These are phyloP conservation scores for Pichia rugopelliculosa DNA, from an alignment of 805 yeast genomes.

Conservation along the genomic window DNA sequence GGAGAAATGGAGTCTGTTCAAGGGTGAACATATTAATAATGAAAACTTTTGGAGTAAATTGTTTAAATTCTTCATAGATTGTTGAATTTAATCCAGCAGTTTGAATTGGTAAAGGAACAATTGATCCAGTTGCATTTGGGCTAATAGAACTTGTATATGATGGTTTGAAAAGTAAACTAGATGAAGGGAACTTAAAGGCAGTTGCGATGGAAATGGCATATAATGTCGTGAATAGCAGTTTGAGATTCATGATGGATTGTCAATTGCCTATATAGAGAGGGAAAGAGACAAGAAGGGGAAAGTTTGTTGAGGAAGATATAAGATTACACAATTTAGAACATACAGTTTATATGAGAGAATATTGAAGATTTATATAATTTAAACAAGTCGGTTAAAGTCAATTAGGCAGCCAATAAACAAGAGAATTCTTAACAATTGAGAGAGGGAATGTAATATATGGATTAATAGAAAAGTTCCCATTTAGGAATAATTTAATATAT, in stretches of 20 bases:
- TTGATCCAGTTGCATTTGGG: slow-evolving; percentile 10
- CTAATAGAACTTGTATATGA: slow-evolving; percentile 1
- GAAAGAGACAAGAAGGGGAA: neutral
- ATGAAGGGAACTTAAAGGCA: slow-evolving; percentile 5
- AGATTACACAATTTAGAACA: no score
- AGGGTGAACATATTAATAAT: slow-evolving; percentile 47
- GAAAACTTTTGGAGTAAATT: slow-evolving; percentile 46
- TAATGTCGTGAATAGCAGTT: slow-evolving; percentile 5
- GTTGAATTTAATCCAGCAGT: slow-evolving; percentile 20
- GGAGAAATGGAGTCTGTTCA: slow-evolving; percentile 49
- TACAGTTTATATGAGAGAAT: no score
- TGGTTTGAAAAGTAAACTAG: slow-evolving; percentile 3
- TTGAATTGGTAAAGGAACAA: slow-evolving; percentile 13
- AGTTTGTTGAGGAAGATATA: no score
- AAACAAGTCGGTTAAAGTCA: no score
- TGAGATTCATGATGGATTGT: slow-evolving; percentile 4
- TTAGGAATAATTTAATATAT: no score
- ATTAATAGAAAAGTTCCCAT: no score
- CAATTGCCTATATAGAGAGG: no score
- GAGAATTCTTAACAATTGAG: no score
- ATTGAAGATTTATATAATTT: no score
- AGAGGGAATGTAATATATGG: no score
- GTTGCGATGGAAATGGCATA: slow-evolving; percentile 13
- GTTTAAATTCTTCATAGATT: slow-evolving; percentile 17
- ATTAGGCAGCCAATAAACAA: no score